Evolutionary conservation across 257 asterid species (phyloP).

Genomic region (Capsicum chinense): DNA sequence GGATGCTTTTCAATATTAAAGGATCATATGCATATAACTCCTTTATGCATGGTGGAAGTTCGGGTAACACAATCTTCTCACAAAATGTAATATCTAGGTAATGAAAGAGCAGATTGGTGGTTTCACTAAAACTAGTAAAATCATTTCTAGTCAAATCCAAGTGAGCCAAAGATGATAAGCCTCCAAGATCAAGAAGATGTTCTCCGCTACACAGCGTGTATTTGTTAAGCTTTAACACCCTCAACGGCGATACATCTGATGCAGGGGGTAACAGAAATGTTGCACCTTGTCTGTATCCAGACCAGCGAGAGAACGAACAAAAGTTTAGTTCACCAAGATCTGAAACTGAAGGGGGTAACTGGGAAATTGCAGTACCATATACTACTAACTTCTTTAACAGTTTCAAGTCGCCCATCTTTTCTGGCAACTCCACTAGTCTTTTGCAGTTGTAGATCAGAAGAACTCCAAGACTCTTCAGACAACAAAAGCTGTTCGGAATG

Average conservation of each 20-base stretch:
- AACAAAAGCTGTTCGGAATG: conserved; percentile 23
- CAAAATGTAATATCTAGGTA: conserved; percentile 30
- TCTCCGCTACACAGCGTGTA: not conserved
- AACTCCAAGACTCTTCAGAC: not conserved
- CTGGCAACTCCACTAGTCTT: not conserved
- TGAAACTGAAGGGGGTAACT: conserved; percentile 5
- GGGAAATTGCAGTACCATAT: conserved; percentile 22
- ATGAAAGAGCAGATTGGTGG: not conserved
- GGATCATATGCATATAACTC: conserved; percentile 30
- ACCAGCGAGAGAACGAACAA: conserved; percentile 3
- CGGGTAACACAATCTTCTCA: conserved; percentile 18
- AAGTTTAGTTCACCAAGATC: conserved; percentile 3
- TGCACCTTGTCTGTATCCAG: conserved; percentile 24
- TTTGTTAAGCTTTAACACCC: conserved; percentile 3
- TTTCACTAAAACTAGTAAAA: not conserved
- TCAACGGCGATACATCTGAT: conserved; percentile 3
- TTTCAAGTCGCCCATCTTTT: not conserved
- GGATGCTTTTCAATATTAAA: conserved; percentile 16
- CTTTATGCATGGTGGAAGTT: conserved; percentile 14
- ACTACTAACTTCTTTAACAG: conserved; percentile 9
- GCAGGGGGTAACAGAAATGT: conserved; percentile 27
- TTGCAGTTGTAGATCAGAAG: conserved; percentile 24
- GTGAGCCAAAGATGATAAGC: conserved; percentile 19
- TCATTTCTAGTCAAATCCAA: conserved; percentile 24
- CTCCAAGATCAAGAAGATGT: conserved; percentile 19